phyloP scores from a whole-genome alignment of 768 basidiomycete genomes.

The Suillus sp. region DNA sequence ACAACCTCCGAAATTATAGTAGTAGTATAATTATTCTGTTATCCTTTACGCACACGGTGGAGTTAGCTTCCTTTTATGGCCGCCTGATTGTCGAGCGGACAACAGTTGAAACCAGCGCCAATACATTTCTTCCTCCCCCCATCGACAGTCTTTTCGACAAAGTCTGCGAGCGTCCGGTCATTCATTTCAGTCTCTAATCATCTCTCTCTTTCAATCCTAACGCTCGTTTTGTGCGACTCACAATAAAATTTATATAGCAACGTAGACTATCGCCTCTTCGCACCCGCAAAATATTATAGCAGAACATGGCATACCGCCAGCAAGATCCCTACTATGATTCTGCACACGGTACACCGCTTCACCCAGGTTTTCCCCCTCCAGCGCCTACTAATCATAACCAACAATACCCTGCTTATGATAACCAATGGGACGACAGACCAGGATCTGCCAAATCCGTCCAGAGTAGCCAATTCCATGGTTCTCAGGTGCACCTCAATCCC shows the following conservation, averaged over 20 bases:
- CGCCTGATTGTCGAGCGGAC: slow-evolving; percentile 13
- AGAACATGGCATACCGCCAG: slow-evolving; percentile 53
- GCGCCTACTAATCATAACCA: slow-evolving; percentile 34
- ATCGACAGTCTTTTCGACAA: slow-evolving; percentile 15
- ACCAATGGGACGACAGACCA: slow-evolving; percentile 47
- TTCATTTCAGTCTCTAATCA: slow-evolving; percentile 14
- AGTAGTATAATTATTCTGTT: too few relatives aligned
- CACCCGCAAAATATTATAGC: not conserved
- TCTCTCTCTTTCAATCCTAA: not conserved
- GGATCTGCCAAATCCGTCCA: slow-evolving; percentile 60
- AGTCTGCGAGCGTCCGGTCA: slow-evolving; percentile 17
- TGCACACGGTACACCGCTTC: slow-evolving; percentile 27
- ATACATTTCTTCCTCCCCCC: slow-evolving; percentile 3
- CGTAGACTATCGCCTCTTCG: not conserved
- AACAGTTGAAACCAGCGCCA: not conserved
- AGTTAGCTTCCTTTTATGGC: slow-evolving; percentile 10
- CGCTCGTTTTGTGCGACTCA: slow-evolving; percentile 8
- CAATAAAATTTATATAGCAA: not conserved
- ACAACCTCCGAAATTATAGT: too few relatives aligned
- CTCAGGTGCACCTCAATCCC: slow-evolving; percentile 72
- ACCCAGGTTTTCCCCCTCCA: slow-evolving; percentile 40
- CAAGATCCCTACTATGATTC: slow-evolving; percentile 51
- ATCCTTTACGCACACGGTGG: not conserved
- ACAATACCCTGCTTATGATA: slow-evolving; percentile 44
- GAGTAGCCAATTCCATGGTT: slow-evolving; percentile 61